phyloP scores from a whole-genome alignment of 495 filamentous ascomycete genomes.

The Aspergillus ostianus region DNA sequence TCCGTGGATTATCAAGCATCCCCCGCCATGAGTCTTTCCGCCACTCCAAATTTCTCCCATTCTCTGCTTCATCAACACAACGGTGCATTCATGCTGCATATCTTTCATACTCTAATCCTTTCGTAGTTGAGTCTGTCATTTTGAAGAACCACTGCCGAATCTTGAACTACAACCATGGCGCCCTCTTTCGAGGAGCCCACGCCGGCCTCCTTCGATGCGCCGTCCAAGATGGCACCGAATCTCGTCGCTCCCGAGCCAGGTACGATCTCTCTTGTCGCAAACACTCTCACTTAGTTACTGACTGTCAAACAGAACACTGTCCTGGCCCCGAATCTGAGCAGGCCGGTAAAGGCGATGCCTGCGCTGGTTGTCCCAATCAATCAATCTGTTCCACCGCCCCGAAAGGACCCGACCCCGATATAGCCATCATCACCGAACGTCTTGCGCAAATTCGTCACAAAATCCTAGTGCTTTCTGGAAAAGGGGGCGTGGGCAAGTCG shows the following conservation, averaged over 20 bases:
- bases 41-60: slow-evolving; percentile 14
- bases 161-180: slow-evolving; percentile 46
- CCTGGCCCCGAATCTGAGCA: slow-evolving; percentile 86
- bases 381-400: slow-evolving; percentile 89
- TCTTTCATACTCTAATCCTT: too few species aligned
- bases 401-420: slow-evolving; percentile 94
- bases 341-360: slow-evolving; percentile 84
- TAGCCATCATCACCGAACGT: slow-evolving; percentile 80
- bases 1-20: slow-evolving; percentile 40
- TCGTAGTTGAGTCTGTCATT: too few species aligned
- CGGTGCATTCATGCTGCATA: too few species aligned
- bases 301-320: slow-evolving; percentile 67
- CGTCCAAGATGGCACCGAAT: slow-evolving; percentile 67
- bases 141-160: background rate
- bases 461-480: slow-evolving; percentile 86
- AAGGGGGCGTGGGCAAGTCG: slow-evolving; percentile 94
- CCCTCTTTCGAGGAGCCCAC: slow-evolving; percentile 69
- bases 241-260: slow-evolving; percentile 91
- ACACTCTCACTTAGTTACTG: background rate
- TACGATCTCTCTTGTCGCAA: slow-evolving; percentile 22
- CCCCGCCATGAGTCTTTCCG: slow-evolving; percentile 22
- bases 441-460: slow-evolving; percentile 83
- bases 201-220: slow-evolving; percentile 63
- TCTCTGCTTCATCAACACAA: slow-evolving; percentile 1
- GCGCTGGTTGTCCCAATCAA: slow-evolving; percentile 94